These are phyloP conservation scores for Avicennia marina DNA, from an alignment of 257 asterid species.

Conservation along the genomic window DNA sequence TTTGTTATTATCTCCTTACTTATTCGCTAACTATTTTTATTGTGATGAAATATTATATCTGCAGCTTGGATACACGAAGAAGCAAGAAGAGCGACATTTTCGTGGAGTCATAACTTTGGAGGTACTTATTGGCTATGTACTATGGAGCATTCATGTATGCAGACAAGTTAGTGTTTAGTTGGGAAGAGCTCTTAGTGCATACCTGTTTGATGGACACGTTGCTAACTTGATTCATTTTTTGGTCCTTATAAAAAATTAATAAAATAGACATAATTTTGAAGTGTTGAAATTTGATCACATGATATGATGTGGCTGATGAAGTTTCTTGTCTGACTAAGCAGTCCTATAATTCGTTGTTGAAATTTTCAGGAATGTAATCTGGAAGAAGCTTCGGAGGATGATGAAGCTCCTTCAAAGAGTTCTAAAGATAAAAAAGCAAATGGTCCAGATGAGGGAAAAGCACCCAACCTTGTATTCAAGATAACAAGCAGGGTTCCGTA, in stretches of 20 bases:
- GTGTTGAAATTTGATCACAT: background rate
- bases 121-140: slow-evolving; percentile 34
- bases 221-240: too few relatives aligned
- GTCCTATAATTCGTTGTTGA: background rate
- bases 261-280: background rate
- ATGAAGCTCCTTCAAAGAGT: slow-evolving; percentile 63
- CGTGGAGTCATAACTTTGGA: slow-evolving; percentile 94
- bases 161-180: background rate
- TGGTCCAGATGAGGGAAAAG: slow-evolving; percentile 52
- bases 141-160: background rate
- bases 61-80: slow-evolving; percentile 98
- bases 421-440: slow-evolving; percentile 77
- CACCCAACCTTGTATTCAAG: slow-evolving; percentile 59
- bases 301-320: background rate
- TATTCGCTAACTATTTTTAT: background rate
- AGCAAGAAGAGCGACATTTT: slow-evolving; percentile 90
- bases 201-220: background rate
- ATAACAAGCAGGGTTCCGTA: slow-evolving; percentile 65
- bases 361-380: slow-evolving; percentile 63
- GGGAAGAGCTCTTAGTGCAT: background rate
- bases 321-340: background rate
- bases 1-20: too few relatives aligned
- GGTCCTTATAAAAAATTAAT: too few relatives aligned
- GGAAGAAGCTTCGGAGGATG: slow-evolving; percentile 64
- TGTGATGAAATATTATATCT: slow-evolving; percentile 5